phyloP scores from a whole-genome alignment of 495 filamentous ascomycete species.

The Achaetomiella virescens region DNA sequence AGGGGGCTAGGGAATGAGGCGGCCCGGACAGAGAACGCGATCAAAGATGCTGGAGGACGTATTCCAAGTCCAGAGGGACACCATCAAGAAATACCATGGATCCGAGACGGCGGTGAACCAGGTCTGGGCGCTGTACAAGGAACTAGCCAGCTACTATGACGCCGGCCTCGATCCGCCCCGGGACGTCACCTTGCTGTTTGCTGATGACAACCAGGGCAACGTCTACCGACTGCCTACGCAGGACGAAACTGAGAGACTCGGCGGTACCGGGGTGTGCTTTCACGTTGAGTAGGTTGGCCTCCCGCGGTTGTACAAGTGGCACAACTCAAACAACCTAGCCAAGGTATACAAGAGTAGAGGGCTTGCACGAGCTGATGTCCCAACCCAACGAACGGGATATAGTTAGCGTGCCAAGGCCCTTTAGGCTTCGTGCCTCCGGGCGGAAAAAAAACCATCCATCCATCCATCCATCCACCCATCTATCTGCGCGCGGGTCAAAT shows the following conservation, averaged over 20 bases:
- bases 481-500: no score
- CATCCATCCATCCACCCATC: no score
- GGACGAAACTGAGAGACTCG: conserved; percentile 45
- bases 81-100: conserved; percentile 28
- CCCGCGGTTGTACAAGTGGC: conserved; percentile 52
- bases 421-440: no score
- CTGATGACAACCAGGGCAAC: conserved; percentile 61
- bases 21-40: conserved; percentile 32
- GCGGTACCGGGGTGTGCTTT: conserved; percentile 58
- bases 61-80: conserved; percentile 15
- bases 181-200: conserved; percentile 57
- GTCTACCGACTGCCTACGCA: conserved; percentile 50
- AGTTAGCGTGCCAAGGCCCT: no score
- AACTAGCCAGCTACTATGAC: conserved; percentile 56
- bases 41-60: conserved; percentile 45
- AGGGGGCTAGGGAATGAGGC: conserved; percentile 54
- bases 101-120: conserved; percentile 37
- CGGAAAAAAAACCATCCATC: no score
- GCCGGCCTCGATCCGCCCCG: conserved; percentile 53
- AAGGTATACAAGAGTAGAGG: conserved; percentile 43
- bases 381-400: no score
- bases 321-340: conserved; percentile 46
- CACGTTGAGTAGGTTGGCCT: conserved; percentile 58
- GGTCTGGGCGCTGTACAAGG: conserved; percentile 58
- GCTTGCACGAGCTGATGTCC: no score